phyloP scores from a whole-genome alignment of 1,284 basidiomycete genomes.

The Tremellales sp. region DNA sequence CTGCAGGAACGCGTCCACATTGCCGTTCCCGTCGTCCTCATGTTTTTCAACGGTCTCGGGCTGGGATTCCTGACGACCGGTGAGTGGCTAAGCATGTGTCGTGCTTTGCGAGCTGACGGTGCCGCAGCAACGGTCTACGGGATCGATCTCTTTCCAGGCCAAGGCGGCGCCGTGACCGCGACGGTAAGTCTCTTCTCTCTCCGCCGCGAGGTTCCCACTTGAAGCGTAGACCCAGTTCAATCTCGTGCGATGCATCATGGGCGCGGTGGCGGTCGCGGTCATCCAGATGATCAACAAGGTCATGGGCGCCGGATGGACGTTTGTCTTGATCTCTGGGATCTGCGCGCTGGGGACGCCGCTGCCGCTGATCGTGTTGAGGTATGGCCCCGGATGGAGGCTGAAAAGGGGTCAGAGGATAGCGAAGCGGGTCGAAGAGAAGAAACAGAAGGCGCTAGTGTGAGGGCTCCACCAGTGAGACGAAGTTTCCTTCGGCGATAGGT shows the following conservation, averaged over 20 bases:
- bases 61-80: constrained; percentile 26
- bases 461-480: too few relatives aligned
- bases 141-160: constrained; percentile 42
- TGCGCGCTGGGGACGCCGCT: constrained; percentile 28
- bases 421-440: constrained; percentile 3
- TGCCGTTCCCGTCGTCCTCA: constrained; percentile 35
- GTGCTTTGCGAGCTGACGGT: not conserved
- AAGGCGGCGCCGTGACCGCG: constrained; percentile 45
- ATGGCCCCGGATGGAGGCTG: constrained; percentile 30
- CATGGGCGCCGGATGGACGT: constrained; percentile 45
- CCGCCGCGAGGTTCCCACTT: not conserved
- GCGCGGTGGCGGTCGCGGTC: constrained; percentile 38
- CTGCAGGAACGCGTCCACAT: constrained; percentile 27
- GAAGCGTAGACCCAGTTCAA: constrained; percentile 29
- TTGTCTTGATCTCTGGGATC: constrained; percentile 40
- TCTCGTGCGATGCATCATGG: constrained; percentile 45
- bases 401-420: not conserved
- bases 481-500: too few relatives aligned
- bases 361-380: constrained; percentile 24
- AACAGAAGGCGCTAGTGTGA: too few relatives aligned
- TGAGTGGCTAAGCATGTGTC: constrained; percentile 4
- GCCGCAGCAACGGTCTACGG: constrained; percentile 27
- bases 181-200: constrained; percentile 23
- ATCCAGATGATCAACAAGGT: constrained; percentile 38
- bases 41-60: constrained; percentile 31